Evolutionary conservation across 768 basidiomycete genomes (phyloP).

Genomic region (Pluteus cervinus): DNA sequence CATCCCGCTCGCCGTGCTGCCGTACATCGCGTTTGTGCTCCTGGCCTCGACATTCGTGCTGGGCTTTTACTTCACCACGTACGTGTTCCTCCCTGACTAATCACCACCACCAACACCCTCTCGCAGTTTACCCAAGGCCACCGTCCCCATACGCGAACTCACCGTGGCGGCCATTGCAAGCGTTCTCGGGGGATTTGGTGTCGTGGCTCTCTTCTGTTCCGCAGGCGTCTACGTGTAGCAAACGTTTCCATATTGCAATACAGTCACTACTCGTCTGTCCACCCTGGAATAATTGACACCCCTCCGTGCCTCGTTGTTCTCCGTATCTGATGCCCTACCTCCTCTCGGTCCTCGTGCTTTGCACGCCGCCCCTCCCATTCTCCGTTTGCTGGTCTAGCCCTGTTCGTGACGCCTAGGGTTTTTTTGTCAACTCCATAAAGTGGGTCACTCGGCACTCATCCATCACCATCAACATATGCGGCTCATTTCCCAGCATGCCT

Average conservation of each 20-base stretch:
- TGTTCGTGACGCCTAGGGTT: too few species aligned
- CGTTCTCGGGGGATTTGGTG: constrained; percentile 78
- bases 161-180: constrained; percentile 70
- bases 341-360: too few species aligned
- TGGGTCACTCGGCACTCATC: too few species aligned
- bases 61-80: constrained; percentile 90
- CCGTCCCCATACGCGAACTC: constrained; percentile 56
- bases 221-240: constrained; percentile 76
- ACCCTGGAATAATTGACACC: too few species aligned
- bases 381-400: too few species aligned
- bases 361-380: too few species aligned
- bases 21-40: constrained; percentile 69
- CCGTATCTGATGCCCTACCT: too few species aligned
- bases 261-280: too few species aligned
- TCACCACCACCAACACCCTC: constrained; percentile 7
- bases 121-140: constrained; percentile 70
- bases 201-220: constrained; percentile 84
- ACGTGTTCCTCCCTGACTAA: constrained; percentile 21
- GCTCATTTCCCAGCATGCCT: too few species aligned
- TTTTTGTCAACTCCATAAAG: too few species aligned
- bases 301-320: too few species aligned
- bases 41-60: constrained; percentile 75
- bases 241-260: constrained; percentile 4
- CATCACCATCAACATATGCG: too few species aligned
- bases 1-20: constrained; percentile 62